Percentiles rank a stretch among this genome's conserved stretches.
These are phyloP conservation scores for Cylindrodendrum hubeiense DNA, from an alignment of 2,329 filamentous ascomycete species.

Conservation along the genomic window DNA sequence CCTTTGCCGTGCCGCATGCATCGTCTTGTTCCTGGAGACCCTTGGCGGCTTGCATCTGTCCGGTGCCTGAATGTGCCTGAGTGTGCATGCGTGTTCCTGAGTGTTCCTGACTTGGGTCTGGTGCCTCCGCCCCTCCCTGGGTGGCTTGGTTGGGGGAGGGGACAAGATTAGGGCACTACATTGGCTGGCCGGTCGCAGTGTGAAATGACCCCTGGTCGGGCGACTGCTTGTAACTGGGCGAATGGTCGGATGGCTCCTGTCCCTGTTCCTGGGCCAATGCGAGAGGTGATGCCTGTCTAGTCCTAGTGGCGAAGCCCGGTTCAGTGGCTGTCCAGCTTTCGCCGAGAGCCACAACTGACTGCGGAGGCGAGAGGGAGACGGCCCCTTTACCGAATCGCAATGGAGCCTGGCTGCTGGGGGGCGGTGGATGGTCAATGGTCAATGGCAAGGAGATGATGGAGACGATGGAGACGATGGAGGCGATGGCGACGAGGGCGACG, in stretches of 20 bases:
- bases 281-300: background rate
- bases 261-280: constrained; percentile 44
- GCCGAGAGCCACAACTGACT: constrained; percentile 40
- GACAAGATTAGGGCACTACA: background rate
- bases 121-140: background rate
- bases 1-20: background rate
- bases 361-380: constrained; percentile 17
- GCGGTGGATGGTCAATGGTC: background rate
- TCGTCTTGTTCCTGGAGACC: background rate
- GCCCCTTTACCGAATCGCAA: background rate
- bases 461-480: background rate
- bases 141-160: constrained; percentile 15
- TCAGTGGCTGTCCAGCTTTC: constrained; percentile 23
- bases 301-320: constrained; percentile 32
- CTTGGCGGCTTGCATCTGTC: background rate
- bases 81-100: background rate
- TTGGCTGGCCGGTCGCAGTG: constrained; percentile 12
- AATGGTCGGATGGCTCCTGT: constrained; percentile 6
- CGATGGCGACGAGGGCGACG: background rate
- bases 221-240: constrained; percentile 14
- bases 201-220: constrained; percentile 11
- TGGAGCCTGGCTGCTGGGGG: background rate
- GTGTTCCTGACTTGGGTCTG: background rate
- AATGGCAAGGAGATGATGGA: background rate
- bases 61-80: background rate